Evolutionary conservation across 192 early-diverging fungal species (phyloP).

Genomic region (Rhizoclosmatium globosum): DNA sequence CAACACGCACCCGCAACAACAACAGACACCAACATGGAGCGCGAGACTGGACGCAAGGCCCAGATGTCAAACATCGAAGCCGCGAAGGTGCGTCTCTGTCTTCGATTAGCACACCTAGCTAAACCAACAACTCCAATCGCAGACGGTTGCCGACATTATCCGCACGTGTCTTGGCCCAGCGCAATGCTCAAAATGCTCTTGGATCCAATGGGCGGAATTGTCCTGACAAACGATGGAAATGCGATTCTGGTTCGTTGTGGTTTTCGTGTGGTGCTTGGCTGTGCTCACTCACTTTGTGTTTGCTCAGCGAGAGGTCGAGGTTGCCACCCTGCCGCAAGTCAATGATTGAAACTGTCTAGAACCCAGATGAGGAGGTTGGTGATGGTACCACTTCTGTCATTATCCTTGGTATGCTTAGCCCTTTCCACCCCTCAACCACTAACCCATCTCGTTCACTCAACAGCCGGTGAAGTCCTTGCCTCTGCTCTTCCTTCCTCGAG

Average conservation of each 20-base stretch:
- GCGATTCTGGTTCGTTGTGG: conserved; percentile 82
- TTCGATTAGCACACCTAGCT: not conserved
- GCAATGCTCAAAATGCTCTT: conserved; percentile 99
- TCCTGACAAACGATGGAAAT: conserved; percentile 98
- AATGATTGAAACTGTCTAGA: conserved; percentile 98
- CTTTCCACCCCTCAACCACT: not conserved
- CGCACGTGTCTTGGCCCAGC: conserved; percentile 97
- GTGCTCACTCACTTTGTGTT: not conserved
- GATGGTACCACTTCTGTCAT: conserved; percentile 99
- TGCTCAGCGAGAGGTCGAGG: conserved; percentile 85
- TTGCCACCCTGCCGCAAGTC: conserved; percentile 99
- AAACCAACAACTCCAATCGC: not conserved
- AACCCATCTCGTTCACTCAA: not conserved
- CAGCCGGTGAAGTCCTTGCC: conserved; percentile 96
- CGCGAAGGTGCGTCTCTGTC: conserved; percentile 81
- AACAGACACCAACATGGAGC: conserved; percentile 71
- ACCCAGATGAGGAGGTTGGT: conserved; percentile 99
- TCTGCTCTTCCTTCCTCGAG: conserved; percentile 90
- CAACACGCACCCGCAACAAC: too few species aligned
- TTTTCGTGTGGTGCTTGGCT: not conserved
- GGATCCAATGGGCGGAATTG: conserved; percentile 99
- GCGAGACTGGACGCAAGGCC: conserved; percentile 95
- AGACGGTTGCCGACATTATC: conserved; percentile 98
- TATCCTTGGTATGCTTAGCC: conserved; percentile 79
- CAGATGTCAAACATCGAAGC: conserved; percentile 98